These are phyloP conservation scores for Paramecium octaurelia DNA, from an alignment of 73 alveolate species.

Conservation along the genomic window DNA sequence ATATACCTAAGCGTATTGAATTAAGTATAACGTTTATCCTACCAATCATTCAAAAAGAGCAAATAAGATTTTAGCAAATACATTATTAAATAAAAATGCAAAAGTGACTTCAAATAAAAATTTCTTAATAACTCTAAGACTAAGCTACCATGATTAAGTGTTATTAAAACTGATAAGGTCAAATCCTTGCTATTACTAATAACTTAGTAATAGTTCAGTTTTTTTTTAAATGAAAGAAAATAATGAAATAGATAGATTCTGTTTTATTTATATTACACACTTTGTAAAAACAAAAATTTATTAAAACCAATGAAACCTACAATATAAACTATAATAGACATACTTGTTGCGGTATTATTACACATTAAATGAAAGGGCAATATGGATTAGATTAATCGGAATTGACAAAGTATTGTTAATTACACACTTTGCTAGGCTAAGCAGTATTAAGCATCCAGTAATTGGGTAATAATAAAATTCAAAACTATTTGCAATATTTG, in stretches of 20 bases:
- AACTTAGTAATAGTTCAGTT: background rate
- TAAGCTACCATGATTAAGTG: background rate
- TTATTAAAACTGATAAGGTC: background rate
- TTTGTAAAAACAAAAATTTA: background rate
- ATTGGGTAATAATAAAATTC: background rate
- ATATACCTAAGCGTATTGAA: background rate
- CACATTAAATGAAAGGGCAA: background rate
- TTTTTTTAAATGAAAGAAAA: conserved; percentile 56
- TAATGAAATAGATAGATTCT: conserved; percentile 45
- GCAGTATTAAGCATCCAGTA: background rate
- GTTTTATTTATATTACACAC: conserved; percentile 45
- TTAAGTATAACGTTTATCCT: background rate
- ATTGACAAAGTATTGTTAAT: conserved; percentile 45
- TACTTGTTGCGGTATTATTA: background rate
- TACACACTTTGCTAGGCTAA: conserved; percentile 12
- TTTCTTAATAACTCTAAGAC: background rate
- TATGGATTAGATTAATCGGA: conserved; percentile 52
- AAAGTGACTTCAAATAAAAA: background rate
- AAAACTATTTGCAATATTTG: background rate
- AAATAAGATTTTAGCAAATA: background rate
- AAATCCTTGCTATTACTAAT: background rate
- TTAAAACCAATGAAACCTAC: background rate
- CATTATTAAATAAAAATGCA: background rate
- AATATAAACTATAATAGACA: conserved; percentile 7
- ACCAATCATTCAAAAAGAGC: background rate